Evolutionary conservation across 78 protist species (phyloP).

Genomic region (Dictyostelium firmibasis): DNA sequence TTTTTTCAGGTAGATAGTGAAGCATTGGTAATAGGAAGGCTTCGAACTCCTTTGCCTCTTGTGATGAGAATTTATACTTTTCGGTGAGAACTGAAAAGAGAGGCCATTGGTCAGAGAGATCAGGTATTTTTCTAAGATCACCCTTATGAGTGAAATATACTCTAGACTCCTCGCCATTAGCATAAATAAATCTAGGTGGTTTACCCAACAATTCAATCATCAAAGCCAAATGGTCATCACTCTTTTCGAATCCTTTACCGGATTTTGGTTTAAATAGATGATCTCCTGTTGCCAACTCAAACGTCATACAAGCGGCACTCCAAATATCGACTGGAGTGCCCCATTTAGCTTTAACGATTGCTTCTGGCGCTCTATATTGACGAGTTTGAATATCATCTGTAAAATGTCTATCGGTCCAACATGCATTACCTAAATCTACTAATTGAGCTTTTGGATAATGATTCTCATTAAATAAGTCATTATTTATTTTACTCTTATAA

Average conservation of each 20-base stretch:
- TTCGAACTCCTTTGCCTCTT: conserved; percentile 82
- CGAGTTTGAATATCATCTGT: conserved; percentile 98
- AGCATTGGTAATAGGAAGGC: conserved; percentile 93
- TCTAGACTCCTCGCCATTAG: conserved; percentile 41
- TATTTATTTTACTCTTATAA: neutral
- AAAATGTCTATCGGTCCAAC: conserved; percentile 95
- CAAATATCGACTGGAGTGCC: conserved; percentile 89
- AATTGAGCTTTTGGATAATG: conserved; percentile 80
- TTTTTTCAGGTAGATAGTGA: conserved; percentile 76
- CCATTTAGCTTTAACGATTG: conserved; percentile 89
- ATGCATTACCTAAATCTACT: conserved; percentile 98
- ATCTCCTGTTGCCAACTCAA: conserved; percentile 98
- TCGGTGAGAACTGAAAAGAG: conserved; percentile 84
- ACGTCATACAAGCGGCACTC: conserved; percentile 85
- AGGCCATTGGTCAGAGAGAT: conserved; percentile 85
- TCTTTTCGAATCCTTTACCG: conserved; percentile 79
- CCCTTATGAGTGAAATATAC: conserved; percentile 85
- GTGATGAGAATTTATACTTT: conserved; percentile 77
- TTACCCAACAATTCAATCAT: conserved; percentile 89
- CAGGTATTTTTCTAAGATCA: conserved; percentile 87
- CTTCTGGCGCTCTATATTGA: conserved; percentile 98
- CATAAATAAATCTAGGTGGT: conserved; percentile 66
- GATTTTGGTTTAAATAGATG: conserved; percentile 93
- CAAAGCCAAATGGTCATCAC: conserved; percentile 85
- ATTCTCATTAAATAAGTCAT: neutral